Evolutionary conservation across 2,329 filamentous ascomycete species (phyloP).

Genomic region (Hypomyces perniciosus): DNA sequence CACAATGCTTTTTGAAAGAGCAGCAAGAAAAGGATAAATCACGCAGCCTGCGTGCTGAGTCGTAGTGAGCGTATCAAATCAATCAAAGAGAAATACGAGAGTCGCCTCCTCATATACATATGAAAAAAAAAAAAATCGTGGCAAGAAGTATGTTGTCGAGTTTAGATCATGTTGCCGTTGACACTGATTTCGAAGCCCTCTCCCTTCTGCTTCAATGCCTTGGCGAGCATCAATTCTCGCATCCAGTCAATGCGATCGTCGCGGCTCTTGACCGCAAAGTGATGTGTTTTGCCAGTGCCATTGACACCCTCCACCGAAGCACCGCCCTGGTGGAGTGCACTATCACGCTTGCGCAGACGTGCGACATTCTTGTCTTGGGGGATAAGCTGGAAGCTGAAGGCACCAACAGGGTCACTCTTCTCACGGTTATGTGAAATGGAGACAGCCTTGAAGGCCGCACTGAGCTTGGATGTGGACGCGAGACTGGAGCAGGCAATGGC

Average conservation of each 20-base stretch:
- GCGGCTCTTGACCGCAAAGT: constrained; percentile 82
- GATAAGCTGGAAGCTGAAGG: constrained; percentile 81
- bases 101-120: constrained; percentile 1
- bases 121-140: constrained; percentile 7
- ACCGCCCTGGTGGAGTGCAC: constrained; percentile 31
- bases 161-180: constrained; percentile 69
- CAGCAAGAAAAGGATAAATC: neutral
- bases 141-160: neutral
- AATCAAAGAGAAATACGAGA: constrained; percentile 17
- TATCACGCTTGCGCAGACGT: constrained; percentile 49
- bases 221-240: constrained; percentile 86
- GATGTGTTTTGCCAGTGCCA: constrained; percentile 75
- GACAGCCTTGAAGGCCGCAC: constrained; percentile 79
- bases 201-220: constrained; percentile 77
- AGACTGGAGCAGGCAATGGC: constrained; percentile 77
- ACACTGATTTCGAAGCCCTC: constrained; percentile 78
- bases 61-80: neutral
- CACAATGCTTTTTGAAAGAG: neutral
- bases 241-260: constrained; percentile 98
- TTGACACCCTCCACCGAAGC: constrained; percentile 43
- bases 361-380: constrained; percentile 57
- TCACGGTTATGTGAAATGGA: constrained; percentile 51
- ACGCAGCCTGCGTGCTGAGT: neutral
- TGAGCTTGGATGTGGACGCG: constrained; percentile 72
- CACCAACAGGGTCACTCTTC: constrained; percentile 54